Percentiles rank a stretch among this genome's conserved stretches.
These are phyloP conservation scores for Cyclanthera cordifolia DNA, from an alignment of 306 rosid genomes.

Conservation along the genomic window DNA sequence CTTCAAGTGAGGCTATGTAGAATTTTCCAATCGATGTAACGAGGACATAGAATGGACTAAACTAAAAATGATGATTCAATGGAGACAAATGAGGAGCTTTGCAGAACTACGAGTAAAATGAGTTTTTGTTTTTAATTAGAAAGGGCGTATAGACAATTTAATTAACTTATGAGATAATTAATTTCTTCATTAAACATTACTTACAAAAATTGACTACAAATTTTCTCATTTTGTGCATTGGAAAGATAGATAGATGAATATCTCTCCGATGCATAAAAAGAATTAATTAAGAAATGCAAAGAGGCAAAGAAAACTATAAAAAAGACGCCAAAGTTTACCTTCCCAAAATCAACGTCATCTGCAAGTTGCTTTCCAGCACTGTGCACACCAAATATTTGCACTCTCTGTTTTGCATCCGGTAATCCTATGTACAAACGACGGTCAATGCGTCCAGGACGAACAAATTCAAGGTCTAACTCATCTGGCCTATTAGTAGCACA, in stretches of 20 bases:
- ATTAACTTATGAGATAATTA: neutral
- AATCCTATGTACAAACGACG: constrained; percentile 91
- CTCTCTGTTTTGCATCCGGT: constrained; percentile 85
- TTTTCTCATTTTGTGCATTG: neutral
- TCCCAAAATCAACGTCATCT: constrained; percentile 62
- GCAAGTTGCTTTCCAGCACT: constrained; percentile 70
- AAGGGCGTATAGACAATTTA: neutral
- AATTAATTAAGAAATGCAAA: too few species aligned
- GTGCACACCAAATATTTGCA: constrained; percentile 76
- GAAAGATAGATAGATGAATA: neutral
- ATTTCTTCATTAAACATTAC: neutral
- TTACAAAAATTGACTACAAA: neutral
- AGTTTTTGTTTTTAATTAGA: neutral
- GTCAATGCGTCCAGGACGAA: constrained; percentile 80
- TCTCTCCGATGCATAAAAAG: too few species aligned
- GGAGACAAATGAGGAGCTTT: neutral
- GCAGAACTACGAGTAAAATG: neutral
- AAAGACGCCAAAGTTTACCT: constrained; percentile 33
- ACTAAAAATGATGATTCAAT: neutral
- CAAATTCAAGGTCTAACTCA: constrained; percentile 83
- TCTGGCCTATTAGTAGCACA: constrained; percentile 97
- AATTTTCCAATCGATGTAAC: neutral
- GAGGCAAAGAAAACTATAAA: neutral
- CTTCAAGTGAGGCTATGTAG: neutral
- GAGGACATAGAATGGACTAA: neutral